Percentiles rank a stretch among this genome's conserved stretches.
These are phyloP conservation scores for Urostyla sp. DNA, from an alignment of 73 alveolate species.

Conservation along the genomic window DNA sequence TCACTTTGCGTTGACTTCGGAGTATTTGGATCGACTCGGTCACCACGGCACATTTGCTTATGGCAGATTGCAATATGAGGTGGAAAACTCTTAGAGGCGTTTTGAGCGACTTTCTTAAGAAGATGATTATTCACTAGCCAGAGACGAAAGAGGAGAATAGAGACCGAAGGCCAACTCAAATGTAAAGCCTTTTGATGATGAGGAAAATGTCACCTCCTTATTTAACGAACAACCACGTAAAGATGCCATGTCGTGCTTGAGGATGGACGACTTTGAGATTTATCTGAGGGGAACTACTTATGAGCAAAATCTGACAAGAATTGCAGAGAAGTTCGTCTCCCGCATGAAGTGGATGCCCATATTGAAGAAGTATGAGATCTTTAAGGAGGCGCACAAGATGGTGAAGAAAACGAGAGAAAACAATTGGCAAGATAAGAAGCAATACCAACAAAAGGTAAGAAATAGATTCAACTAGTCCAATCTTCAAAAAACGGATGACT, in stretches of 20 bases:
- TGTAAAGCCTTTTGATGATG: not conserved
- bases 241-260: slow-evolving; percentile 36
- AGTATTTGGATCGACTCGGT: slow-evolving; percentile 56
- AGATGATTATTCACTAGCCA: slow-evolving; percentile 38
- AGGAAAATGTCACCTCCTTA: slow-evolving; percentile 16
- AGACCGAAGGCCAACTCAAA: slow-evolving; percentile 31
- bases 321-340: slow-evolving; percentile 27
- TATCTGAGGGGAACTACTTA: slow-evolving; percentile 22
- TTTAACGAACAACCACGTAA: slow-evolving; percentile 32
- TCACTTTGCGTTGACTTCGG: slow-evolving; percentile 71
- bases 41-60: slow-evolving; percentile 47
- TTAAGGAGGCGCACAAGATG: slow-evolving; percentile 33
- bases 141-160: slow-evolving; percentile 42
- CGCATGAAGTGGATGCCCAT: slow-evolving; percentile 61
- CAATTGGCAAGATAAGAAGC: not conserved
- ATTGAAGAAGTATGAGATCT: slow-evolving; percentile 42
- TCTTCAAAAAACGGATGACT: slow-evolving; percentile 37
- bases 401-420: not conserved
- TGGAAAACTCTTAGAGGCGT: slow-evolving; percentile 38
- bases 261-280: slow-evolving; percentile 60
- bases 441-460: slow-evolving; percentile 22
- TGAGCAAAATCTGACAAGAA: slow-evolving; percentile 44
- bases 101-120: slow-evolving; percentile 52
- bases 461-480: slow-evolving; percentile 11
- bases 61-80: slow-evolving; percentile 58